Evolutionary conservation across 2,329 filamentous ascomycete species (phyloP).

Genomic region (Bipolaris sorokiniana): DNA sequence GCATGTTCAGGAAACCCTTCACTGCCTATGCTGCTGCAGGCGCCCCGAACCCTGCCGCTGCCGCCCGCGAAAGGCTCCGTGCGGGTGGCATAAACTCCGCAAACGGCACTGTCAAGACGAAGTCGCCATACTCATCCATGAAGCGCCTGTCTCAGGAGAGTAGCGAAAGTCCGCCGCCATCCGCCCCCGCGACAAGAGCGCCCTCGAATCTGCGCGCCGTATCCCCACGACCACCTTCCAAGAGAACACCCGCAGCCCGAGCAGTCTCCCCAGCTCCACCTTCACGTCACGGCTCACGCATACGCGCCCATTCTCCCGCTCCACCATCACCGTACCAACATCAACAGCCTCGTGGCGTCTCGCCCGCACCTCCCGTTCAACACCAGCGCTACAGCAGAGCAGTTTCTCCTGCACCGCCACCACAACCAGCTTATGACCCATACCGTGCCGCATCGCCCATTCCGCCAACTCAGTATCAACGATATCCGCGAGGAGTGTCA

Average conservation of each 20-base stretch:
- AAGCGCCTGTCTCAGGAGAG: constrained; percentile 52
- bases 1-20: constrained; percentile 67
- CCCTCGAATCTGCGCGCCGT: constrained; percentile 46
- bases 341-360: constrained; percentile 24
- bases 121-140: constrained; percentile 59
- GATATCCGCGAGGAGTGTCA: constrained; percentile 42
- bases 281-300: constrained; percentile 32
- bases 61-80: constrained; percentile 45
- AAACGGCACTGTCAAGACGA: constrained; percentile 48
- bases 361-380: constrained; percentile 40
- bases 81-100: constrained; percentile 38
- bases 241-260: constrained; percentile 42
- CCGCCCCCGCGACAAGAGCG: constrained; percentile 30
- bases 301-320: constrained; percentile 36
- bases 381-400: constrained; percentile 31
- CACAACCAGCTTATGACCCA: constrained; percentile 27
- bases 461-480: constrained; percentile 25
- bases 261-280: constrained; percentile 50
- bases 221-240: constrained; percentile 48
- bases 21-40: constrained; percentile 62
- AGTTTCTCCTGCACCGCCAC: constrained; percentile 39
- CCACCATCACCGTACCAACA: constrained; percentile 29
- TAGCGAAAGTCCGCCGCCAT: constrained; percentile 37
- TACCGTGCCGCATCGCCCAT: constrained; percentile 33
- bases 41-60: constrained; percentile 51